Conservation (phyloP, 1,284 basidiomycete genomes). For the Chondrostereum purpureum region DNA sequence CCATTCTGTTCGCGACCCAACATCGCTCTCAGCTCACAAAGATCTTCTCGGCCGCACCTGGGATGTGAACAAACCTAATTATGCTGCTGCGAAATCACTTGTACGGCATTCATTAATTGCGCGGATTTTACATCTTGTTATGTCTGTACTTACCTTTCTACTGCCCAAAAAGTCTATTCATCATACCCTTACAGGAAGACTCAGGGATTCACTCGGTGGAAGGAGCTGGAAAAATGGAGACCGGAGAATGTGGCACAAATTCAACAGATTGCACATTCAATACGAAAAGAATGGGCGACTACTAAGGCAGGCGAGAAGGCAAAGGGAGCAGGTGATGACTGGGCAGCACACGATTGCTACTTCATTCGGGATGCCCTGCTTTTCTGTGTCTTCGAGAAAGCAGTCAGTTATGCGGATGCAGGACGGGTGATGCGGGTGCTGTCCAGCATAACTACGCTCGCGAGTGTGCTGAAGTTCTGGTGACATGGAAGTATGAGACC, state of each 20-base stretch:
- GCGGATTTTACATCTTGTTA: constrained; percentile 16
- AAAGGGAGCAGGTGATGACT: constrained; percentile 13
- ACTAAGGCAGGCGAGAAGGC: constrained; percentile 4
- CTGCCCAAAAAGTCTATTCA: background rate
- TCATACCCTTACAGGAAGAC: background rate
- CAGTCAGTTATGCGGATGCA: constrained; percentile 21
- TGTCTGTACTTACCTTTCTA: constrained; percentile 13
- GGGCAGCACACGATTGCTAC: constrained; percentile 13
- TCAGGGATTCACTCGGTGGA: background rate
- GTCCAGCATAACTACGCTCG: constrained; percentile 24
- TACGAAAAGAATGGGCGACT: background rate
- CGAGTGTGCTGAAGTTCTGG: constrained; percentile 21
- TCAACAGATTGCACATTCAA: background rate
- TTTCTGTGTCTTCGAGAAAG: constrained; percentile 22
- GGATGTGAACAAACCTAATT: constrained; percentile 22
- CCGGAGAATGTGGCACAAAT: constrained; percentile 1
- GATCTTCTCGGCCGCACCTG: constrained; percentile 17
- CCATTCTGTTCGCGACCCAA: constrained; percentile 16
- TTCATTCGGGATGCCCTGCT: constrained; percentile 17
- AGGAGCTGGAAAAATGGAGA: background rate
- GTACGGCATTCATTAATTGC: constrained; percentile 21
- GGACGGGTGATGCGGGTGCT: constrained; percentile 19
- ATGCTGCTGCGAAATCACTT: constrained; percentile 20
- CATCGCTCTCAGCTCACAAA: constrained; percentile 18
- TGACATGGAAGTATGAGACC: constrained; percentile 21